Evolutionary conservation across 768 basidiomycete genomes (phyloP), one percentile per base, ranked within the genome.

Genomic region (Amanita rubescens): DNA sequence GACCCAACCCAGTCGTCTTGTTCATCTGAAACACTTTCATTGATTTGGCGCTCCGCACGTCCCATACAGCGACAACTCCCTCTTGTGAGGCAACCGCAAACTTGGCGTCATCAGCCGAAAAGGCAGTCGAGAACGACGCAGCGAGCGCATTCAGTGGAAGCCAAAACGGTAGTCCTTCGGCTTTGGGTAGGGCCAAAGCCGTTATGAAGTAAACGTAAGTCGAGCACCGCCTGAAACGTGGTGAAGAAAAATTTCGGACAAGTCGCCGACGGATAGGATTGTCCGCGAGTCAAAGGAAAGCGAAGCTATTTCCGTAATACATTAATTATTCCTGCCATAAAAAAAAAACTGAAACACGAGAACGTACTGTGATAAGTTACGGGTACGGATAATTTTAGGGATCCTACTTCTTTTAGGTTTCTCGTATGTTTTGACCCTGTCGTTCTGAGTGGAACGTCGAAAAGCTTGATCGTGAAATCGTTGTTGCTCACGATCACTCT

Each of bases 231-330:
- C 85, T 2, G 80, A 77, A 55, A 94, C 76, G 51, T 83, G 80
- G 62, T 93, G 88, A 12, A 97, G 77, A 63, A 84, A 87, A 10
- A 94, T 84, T 54, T 90, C 85, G 41, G 84, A 81, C 9, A 92
- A 93, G 65, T 97, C 94, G 20, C 94, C 94, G 0, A 94, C 94
- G 2, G 87, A 91, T 1, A 96, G 79, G 12, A 97, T 76, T 0
- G 86, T 92, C 42, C 81, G 79, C 1, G 92, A 87, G 61, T 95
- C 90, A 0, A 91, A 92, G 0, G 92, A 93, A 60, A 97, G 79
- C 8, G 93, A 93, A 3, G 90, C 91, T 94, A 49, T 25, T 46
- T 9, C 22, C n/a, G n/a, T n/a, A 12, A 12, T 17, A 19, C 9
- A 35, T 46, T 19, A 37, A 34, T 5, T 20, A 7, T 15, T 24